Conservation (phyloP, 1,284 basidiomycete genomes). For the Coniophora puteana region DNA sequence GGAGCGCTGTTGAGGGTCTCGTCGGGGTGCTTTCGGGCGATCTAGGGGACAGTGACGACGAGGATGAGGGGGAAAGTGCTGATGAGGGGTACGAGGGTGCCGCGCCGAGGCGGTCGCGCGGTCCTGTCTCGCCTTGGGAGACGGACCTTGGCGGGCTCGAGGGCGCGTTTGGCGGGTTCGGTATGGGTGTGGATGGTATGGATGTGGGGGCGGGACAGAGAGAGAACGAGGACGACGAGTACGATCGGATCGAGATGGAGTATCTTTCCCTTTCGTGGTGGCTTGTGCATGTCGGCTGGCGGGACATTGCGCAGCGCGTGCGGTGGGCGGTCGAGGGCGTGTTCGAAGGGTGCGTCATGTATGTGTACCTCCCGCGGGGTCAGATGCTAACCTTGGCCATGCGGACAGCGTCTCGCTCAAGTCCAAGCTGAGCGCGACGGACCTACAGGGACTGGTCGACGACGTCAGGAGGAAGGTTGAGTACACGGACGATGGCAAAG, state of each 20-base stretch:
- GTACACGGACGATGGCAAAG: slow-evolving; percentile 60
- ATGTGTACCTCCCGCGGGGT: background rate
- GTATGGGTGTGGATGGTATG: background rate
- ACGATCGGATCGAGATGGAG: slow-evolving; percentile 66
- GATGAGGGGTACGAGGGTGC: slow-evolving; percentile 23
- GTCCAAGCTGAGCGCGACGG: slow-evolving; percentile 67
- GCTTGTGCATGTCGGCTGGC: slow-evolving; percentile 88
- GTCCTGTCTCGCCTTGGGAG: too few relatives aligned
- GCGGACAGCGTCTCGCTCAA: slow-evolving; percentile 71
- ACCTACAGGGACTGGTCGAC: slow-evolving; percentile 67
- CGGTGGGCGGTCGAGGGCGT: slow-evolving; percentile 74
- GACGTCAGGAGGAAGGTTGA: slow-evolving; percentile 74
- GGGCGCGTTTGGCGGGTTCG: too few relatives aligned
- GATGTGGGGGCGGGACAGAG: slow-evolving; percentile 13
- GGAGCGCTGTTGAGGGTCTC: slow-evolving; percentile 21
- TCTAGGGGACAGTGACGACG: slow-evolving; percentile 8
- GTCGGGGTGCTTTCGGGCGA: slow-evolving; percentile 17
- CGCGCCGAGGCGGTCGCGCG: too few relatives aligned
- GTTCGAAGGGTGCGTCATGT: slow-evolving; percentile 62
- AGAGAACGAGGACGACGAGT: slow-evolving; percentile 32
- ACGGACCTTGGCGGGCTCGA: too few relatives aligned
- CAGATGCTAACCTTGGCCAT: slow-evolving; percentile 6
- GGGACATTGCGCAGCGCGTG: slow-evolving; percentile 72
- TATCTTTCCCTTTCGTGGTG: slow-evolving; percentile 90
- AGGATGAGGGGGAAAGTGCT: slow-evolving; percentile 6